Percentiles rank a stretch among this genome's conserved stretches.
Conservation (phyloP, 257 asterid genomes). For the Orobanche coerulescens region DNA sequence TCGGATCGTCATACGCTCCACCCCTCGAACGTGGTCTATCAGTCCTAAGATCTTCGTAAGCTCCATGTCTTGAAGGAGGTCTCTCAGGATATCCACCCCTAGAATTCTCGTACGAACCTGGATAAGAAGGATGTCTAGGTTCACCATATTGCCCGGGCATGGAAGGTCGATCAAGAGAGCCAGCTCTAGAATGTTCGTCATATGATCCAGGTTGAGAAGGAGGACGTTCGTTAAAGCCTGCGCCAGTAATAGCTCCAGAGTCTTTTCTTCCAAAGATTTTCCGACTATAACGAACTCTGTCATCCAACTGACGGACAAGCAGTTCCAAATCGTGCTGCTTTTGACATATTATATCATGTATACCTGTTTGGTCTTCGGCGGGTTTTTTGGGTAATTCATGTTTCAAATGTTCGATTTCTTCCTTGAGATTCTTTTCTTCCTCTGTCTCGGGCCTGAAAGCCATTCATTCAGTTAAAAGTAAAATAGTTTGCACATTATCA, state of each 20-base stretch:
- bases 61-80: conserved; percentile 23
- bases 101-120: conserved; percentile 23
- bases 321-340: conserved; percentile 49
- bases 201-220: conserved; percentile 35
- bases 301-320: conserved; percentile 57
- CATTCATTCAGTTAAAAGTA: neutral
- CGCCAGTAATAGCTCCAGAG: conserved; percentile 46
- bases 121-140: conserved; percentile 25
- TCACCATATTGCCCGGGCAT: conserved; percentile 33
- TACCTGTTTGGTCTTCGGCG: conserved; percentile 29
- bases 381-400: conserved; percentile 36
- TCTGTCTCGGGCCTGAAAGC: conserved; percentile 60
- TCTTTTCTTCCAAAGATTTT: conserved; percentile 51
- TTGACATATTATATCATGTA: conserved; percentile 35
- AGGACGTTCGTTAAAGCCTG: conserved; percentile 23
- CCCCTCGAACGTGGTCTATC: conserved; percentile 4
- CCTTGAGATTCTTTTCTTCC: conserved; percentile 65
- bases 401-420: conserved; percentile 50
- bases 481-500: neutral
- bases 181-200: conserved; percentile 32
- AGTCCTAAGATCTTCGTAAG: conserved; percentile 39
- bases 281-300: conserved; percentile 61
- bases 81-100: conserved; percentile 24
- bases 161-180: conserved; percentile 35
- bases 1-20: conserved; percentile 40